Evolutionary conservation across 139 green algal species (phyloP), one percentile per base, ranked within the genome.

Genomic region (Eudorina sp.): DNA sequence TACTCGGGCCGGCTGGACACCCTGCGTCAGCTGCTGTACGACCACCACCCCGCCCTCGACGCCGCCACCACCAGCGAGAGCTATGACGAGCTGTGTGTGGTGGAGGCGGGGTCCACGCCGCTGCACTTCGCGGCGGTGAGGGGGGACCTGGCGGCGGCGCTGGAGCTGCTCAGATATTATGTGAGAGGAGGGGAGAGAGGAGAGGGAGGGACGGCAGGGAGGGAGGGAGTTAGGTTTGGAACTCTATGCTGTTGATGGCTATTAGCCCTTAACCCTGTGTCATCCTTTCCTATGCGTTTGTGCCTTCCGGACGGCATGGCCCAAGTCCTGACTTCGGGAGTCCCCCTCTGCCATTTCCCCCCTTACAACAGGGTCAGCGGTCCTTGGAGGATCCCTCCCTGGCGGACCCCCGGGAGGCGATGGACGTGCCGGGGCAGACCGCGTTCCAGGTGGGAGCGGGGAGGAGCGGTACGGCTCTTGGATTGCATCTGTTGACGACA

Each of bases 81-180:
- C 48, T 83, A 83, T 36, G 75, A 83, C n/a, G 48, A 66, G 31
- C 21, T 5, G 48, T 23, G 55, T 31, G 55, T 38, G 41, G 48
- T 16, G 4, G 75, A 68, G 4, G 31, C 48, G 31, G 14, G 13
- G 11, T 83, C 75, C 51, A 83, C 75, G 19, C 75, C 75, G 48
- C 51, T 83, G 75, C 75, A 83, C 51, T 83, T 83, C 34, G 75
- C 75, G 34, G 75, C 75, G 3, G 9, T 66, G 9, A 48, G 75
- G 16, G 75, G 75, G 14, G 31, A 45, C 48, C 2, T 31, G 48
- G 31, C 75, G 16, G 48, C 34, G 2, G 75, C 51, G 48, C 48
- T 31, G 31, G 14, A 34, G 75, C 31, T 83, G 48, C 51, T 83
- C 31, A n/a, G 6, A 18, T 34, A 48, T 13, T 48, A 83, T 31